Conservation (phyloP, 139 green algal genomes). For the Prasinococcaceae sp. region DNA sequence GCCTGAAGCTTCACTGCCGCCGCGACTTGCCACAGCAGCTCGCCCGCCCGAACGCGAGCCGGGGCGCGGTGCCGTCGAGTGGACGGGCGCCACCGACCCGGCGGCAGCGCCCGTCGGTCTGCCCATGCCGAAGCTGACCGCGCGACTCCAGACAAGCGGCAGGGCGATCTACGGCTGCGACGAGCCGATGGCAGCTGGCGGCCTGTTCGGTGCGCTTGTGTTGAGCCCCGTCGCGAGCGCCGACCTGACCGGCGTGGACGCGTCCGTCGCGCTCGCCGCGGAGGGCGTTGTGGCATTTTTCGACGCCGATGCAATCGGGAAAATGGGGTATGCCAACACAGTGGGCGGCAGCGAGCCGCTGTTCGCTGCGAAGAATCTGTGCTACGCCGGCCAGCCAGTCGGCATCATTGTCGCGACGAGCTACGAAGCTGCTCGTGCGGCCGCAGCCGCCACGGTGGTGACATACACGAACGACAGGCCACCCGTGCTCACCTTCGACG, state of each 20-base stretch:
- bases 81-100: not conserved
- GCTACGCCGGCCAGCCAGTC: conserved; percentile 28
- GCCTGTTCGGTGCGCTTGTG: conserved; percentile 37
- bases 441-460: conserved; percentile 11
- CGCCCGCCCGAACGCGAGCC: not conserved
- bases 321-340: conserved; percentile 11
- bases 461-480: conserved; percentile 16
- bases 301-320: conserved; percentile 21
- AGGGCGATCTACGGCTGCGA: conserved; percentile 46
- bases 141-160: conserved; percentile 31
- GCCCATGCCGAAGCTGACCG: not conserved
- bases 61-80: not conserved
- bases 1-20: not conserved
- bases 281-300: conserved; percentile 30
- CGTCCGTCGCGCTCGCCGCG: conserved; percentile 8
- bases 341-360: conserved; percentile 10
- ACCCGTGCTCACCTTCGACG: conserved; percentile 30
- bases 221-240: conserved; percentile 20
- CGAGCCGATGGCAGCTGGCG: conserved; percentile 5
- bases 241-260: conserved; percentile 26
- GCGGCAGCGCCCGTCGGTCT: not conserved
- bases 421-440: not conserved
- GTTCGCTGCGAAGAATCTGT: conserved; percentile 13
- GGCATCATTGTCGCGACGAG: conserved; percentile 27
- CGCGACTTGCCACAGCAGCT: not conserved